A percentile compares a stretch with the other conserved stretches of the same genome.
Evolutionary conservation across 208 protist species (phyloP).

Genomic region (Trypanosoma mega): DNA sequence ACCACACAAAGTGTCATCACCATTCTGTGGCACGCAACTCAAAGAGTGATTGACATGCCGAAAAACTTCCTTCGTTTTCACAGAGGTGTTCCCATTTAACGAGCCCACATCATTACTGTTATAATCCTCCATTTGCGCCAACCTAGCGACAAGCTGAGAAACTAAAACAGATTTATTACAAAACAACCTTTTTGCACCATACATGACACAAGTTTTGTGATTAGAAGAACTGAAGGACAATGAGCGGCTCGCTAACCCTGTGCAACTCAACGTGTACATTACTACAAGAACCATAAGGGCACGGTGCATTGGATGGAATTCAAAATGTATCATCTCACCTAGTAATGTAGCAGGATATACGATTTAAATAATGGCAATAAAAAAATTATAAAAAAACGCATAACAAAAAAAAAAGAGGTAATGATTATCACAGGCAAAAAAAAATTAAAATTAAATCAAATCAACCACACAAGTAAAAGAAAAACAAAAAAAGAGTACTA

Average conservation of each 20-base stretch:
- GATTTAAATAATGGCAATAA: neutral
- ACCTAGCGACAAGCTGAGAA: too few relatives aligned
- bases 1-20: neutral
- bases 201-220: too few relatives aligned
- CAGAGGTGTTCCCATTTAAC: constrained; percentile 8
- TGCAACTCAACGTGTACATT: too few relatives aligned
- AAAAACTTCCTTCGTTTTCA: constrained; percentile 16
- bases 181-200: too few relatives aligned
- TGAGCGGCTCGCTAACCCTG: too few relatives aligned
- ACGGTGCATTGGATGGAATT: neutral
- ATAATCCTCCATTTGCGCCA: neutral
- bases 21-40: constrained; percentile 23
- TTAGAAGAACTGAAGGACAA: too few relatives aligned
- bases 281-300: too few relatives aligned
- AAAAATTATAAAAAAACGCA: constrained; percentile 12
- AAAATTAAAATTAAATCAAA: neutral
- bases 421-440: constrained; percentile 16
- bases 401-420: constrained; percentile 15
- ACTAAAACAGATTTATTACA: too few relatives aligned
- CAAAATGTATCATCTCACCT: neutral
- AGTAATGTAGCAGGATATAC: constrained; percentile 5
- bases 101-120: neutral
- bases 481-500: constrained; percentile 13
- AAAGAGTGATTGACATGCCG: constrained; percentile 20
- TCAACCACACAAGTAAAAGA: neutral